Evolutionary conservation across 2,329 filamentous ascomycete genomes (phyloP), one percentile per base, ranked within the genome.

Genomic region (Hymenoscyphus albidus): DNA sequence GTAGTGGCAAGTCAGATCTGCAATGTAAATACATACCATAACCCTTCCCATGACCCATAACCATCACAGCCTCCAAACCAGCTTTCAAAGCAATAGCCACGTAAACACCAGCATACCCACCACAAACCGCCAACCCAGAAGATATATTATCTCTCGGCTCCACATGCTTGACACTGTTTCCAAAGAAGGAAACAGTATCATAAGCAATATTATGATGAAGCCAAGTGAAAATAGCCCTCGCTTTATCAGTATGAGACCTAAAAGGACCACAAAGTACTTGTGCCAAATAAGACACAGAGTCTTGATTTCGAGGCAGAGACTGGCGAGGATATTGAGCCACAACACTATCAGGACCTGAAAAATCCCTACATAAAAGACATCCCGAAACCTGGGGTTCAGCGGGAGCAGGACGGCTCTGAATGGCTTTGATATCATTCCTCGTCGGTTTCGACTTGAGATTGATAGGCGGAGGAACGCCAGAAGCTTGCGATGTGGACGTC

Each of bases 121-220:
- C 89, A 73, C 95, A 99, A 12, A 99, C 95, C 14, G 93, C 93
- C 64, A 91, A 82, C 39, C 95, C 95, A 16, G 84, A 84, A 38
- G 87, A 83, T 12, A 98, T 85, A 0, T 90, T 94, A 39, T 88
- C 86, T 40, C 88, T 85, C 0, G 92, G 89, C 0, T 87, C 89
- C 54, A 86, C 87, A 7, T 84, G 81, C 67, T 87, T 83, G 39
- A 96, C 80, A 58, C 81, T 86, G 42, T 88, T 85, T 64, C 83
- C 85, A 74, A 96, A 96, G 79, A 97, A 96, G 31, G 88, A 84
- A 32, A 85, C 82, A 0, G 87, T 86, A 74, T 98, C 92, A 75
- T 98, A 99, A 58, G 83, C 83, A 64, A 99, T 88, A 72, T 98
- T 98, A 77, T 98, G 88, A 77, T 98, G 94, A 51, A 93, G 87